Conservation (phyloP, 176 grass and related monocot species). For the Oryza meyeriana region DNA sequence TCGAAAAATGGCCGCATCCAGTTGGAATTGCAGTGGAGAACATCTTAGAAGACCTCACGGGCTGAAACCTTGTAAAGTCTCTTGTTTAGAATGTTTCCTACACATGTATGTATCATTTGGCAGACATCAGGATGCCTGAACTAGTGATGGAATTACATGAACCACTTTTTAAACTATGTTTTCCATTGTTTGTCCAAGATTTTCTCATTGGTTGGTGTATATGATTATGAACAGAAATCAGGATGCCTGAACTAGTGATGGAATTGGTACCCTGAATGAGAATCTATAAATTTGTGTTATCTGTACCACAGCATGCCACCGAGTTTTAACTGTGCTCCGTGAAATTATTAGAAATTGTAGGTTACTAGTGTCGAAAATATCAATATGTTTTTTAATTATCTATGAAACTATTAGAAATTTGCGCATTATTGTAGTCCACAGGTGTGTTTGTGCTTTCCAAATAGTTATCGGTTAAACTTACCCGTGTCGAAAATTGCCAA, state of each 20-base stretch:
- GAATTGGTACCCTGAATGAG: neutral
- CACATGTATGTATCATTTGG: slow-evolving; percentile 11
- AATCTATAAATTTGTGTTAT: neutral
- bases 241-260: neutral
- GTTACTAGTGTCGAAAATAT: no score
- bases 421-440: no score
- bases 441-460: no score
- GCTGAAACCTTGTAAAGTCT: slow-evolving; percentile 1
- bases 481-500: no score
- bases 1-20: slow-evolving; percentile 82
- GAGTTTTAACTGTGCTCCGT: no score
- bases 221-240: neutral
- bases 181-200: neutral
- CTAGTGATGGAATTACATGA: no score
- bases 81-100: neutral
- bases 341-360: no score
- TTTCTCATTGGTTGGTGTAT: neutral
- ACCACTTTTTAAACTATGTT: neutral
- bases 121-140: no score
- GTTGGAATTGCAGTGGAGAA: slow-evolving; percentile 65
- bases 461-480: no score
- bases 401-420: no score
- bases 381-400: no score
- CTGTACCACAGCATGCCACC: no score
- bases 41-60: slow-evolving; percentile 30